A percentile compares a stretch with the other conserved stretches of the same genome.
Conservation (phyloP, 2,329 filamentous ascomycete species). For the Aspergillus novofumigatus region DNA sequence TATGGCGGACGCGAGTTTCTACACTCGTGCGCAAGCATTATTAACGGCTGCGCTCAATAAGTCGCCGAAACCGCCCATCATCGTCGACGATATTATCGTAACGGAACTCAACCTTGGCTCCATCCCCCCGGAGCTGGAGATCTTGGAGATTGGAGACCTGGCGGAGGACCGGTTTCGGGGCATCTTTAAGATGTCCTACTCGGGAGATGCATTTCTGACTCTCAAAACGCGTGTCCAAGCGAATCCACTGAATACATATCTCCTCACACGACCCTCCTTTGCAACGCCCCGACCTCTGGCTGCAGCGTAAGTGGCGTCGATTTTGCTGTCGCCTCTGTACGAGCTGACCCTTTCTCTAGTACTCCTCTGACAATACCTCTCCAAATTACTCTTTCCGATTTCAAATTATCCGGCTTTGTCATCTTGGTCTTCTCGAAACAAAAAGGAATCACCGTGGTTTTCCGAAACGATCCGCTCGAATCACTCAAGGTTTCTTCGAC, state of each 20-base stretch:
- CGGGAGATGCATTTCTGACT: constrained; percentile 90
- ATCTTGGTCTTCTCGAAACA: constrained; percentile 97
- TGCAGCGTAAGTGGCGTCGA: constrained; percentile 54
- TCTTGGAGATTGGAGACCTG: constrained; percentile 94
- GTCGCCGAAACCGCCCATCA: constrained; percentile 94
- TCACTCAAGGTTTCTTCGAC: constrained; percentile 98
- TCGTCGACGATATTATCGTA: constrained; percentile 98
- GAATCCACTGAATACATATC: constrained; percentile 93
- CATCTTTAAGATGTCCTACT: constrained; percentile 99
- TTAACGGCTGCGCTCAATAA: constrained; percentile 95
- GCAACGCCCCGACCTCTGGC: constrained; percentile 90
- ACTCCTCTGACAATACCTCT: constrained; percentile 95
- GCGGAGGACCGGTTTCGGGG: constrained; percentile 95
- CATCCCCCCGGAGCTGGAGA: constrained; percentile 90
- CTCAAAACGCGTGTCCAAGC: constrained; percentile 95
- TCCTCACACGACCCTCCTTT: constrained; percentile 85
- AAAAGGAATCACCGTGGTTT: constrained; percentile 93
- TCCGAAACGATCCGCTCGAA: constrained; percentile 95
- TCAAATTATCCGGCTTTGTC: constrained; percentile 93
- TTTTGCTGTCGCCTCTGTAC: background rate
- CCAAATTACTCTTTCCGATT: constrained; percentile 92
- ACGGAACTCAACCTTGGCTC: constrained; percentile 96
- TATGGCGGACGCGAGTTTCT: constrained; percentile 89
- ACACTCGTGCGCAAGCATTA: constrained; percentile 86
- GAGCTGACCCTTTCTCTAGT: constrained; percentile 23